Base-by-base conservation (phyloP, 2,329 filamentous ascomycete species). In the Aspergillus hortae region DNA sequence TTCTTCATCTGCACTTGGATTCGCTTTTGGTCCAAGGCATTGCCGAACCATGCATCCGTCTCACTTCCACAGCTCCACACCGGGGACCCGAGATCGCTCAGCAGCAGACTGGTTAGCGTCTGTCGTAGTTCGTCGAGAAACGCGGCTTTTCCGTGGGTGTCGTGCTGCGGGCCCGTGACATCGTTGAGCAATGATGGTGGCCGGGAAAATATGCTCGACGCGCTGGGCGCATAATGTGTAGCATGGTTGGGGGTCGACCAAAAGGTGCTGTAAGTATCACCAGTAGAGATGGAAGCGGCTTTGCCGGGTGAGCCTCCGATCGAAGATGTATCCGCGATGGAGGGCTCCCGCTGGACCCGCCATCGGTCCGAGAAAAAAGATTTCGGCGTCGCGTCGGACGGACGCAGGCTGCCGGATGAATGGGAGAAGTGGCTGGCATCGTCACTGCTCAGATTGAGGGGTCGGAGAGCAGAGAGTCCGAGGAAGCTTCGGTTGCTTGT, bases 51-150 rank as follows among this genome's bases (percentile, higher is more conserved):
- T 3, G 79, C 79, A 68, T 97, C 94, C 0, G 92, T 97, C 74
- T 99, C 94, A 40, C 91, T 95, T 3, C 94, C 94, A 46, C 83
- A 83, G n/a, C 86, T 84, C 69, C 95, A 94, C 1, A 96, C 87
- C 27, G 90, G 82, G 38, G 87, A 91, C 5, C 92, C 91, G 4
- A 97, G 78, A 67, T 99, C 94, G 46, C 92, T 97, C 23, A 97
- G 75, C 2, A 97, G 74, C 15, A 99, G 77, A 57, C 90, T 92
- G 1, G 87, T 92, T 36, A 97, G 74, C 0, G 86, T 88, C 65
- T 92, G 88, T 61, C 86, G 86, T 27, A 96, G 76, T 27, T 90
- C 87, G 6, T 83, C 78, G 49, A 96, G 75, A 69, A 96, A 96
- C n/a, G 79, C 80, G 3, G 82, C 77, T 73, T 94, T 95, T 42